A percentile compares a stretch with the other conserved stretches of the same genome.
phyloP scores from a whole-genome alignment of 2,329 filamentous ascomycete species.

The Sclerotinia nivalis region DNA sequence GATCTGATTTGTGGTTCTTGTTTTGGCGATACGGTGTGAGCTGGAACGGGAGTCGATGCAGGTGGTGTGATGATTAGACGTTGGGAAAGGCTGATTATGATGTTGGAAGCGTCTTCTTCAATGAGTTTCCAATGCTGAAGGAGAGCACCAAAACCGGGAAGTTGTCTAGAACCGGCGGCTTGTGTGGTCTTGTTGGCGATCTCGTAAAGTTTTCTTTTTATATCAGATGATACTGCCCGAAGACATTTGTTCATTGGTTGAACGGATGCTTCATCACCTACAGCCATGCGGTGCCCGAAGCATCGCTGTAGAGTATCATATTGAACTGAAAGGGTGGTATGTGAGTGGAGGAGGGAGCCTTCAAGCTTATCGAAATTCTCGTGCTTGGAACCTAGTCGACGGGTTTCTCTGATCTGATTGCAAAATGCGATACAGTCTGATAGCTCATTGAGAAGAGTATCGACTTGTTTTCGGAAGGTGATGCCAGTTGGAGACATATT shows the following conservation, averaged over 20 bases:
- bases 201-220: conserved; percentile 14
- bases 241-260: conserved; percentile 14
- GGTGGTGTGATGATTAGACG: conserved; percentile 17
- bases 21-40: background rate
- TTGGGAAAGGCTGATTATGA: conserved; percentile 10
- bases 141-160: conserved; percentile 10
- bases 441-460: conserved; percentile 8
- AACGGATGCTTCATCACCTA: conserved; percentile 7
- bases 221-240: conserved; percentile 10
- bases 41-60: background rate
- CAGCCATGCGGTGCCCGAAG: conserved; percentile 13
- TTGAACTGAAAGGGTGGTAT: background rate
- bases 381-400: conserved; percentile 16
- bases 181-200: conserved; percentile 2
- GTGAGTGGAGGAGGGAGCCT: background rate
- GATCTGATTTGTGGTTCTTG: conserved; percentile 5
- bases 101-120: conserved; percentile 9
- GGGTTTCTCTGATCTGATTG: conserved; percentile 13
- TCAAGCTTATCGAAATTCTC: conserved; percentile 18
- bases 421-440: conserved; percentile 17
- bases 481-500: conserved; percentile 17
- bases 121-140: conserved; percentile 17
- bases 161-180: background rate
- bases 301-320: conserved; percentile 13
- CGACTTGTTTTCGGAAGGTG: conserved; percentile 11